Evolutionary conservation across 495 filamentous ascomycete genomes (phyloP).

Genomic region (Tuber indicum): DNA sequence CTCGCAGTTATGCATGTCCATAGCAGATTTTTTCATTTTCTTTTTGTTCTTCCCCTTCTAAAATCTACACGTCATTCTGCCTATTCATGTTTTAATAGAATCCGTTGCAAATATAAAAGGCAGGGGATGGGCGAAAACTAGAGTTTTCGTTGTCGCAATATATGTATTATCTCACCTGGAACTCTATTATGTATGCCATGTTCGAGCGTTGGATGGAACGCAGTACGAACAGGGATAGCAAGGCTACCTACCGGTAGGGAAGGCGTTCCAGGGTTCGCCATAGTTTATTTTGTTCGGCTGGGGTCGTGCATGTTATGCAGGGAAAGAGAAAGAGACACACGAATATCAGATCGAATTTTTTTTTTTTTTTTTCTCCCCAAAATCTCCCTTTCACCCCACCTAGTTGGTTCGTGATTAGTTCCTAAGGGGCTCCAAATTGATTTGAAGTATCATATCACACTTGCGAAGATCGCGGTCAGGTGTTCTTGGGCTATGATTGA

Average conservation of each 20-base stretch:
- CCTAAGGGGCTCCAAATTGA: neutral
- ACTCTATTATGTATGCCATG: neutral
- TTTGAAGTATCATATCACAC: neutral
- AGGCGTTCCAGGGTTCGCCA: constrained; percentile 18
- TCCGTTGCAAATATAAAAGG: neutral
- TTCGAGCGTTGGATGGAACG: neutral
- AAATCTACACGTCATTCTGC: neutral
- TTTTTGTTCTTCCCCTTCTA: neutral
- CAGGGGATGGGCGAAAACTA: neutral
- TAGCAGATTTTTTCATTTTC: neutral
- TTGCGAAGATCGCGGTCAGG: neutral
- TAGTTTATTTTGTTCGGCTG: constrained; percentile 19
- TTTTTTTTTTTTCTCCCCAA: neutral
- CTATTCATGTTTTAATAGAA: neutral
- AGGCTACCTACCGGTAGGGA: neutral
- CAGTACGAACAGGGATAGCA: neutral
- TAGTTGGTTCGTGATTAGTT: neutral
- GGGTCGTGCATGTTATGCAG: constrained; percentile 6
- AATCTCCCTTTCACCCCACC: neutral
- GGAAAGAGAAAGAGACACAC: constrained; percentile 6
- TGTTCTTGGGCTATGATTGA: neutral
- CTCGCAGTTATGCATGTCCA: neutral
- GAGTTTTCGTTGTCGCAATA: neutral
- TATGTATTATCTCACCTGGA: neutral
- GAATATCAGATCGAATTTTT: neutral